Conservation (phyloP, 371 early-diverging fungal genomes). For the Mortierella sp. region DNA sequence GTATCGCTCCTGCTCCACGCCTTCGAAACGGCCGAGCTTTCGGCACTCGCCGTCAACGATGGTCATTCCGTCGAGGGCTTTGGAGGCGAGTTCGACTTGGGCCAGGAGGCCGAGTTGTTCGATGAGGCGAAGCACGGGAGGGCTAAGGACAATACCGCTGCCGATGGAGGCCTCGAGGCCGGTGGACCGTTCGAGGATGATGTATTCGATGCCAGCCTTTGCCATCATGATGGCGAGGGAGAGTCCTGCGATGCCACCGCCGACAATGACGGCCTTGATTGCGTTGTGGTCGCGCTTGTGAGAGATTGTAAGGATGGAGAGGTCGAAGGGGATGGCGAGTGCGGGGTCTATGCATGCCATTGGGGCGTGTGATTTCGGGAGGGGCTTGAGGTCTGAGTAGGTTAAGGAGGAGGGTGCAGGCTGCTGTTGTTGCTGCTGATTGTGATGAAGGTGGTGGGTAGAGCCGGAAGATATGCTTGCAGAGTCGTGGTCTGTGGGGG, state of each 20-base stretch:
- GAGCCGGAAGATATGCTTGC: slow-evolving; percentile 27
- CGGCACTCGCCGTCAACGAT: slow-evolving; percentile 29
- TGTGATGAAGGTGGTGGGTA: neutral
- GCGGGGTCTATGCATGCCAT: slow-evolving; percentile 30
- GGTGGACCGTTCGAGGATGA: slow-evolving; percentile 38
- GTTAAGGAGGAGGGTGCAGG: neutral
- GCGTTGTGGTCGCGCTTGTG: slow-evolving; percentile 32
- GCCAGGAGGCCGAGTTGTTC: slow-evolving; percentile 25
- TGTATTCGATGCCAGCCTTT: slow-evolving; percentile 43
- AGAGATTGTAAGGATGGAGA: slow-evolving; percentile 54
- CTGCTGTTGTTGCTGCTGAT: neutral
- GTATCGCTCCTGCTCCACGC: slow-evolving; percentile 24
- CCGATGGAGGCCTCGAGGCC: slow-evolving; percentile 27
- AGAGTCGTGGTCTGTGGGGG: slow-evolving; percentile 9
- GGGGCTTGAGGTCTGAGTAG: slow-evolving; percentile 33
- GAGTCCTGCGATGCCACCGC: slow-evolving; percentile 42
- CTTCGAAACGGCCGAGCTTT: slow-evolving; percentile 26
- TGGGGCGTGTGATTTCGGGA: slow-evolving; percentile 38
- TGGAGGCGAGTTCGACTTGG: neutral
- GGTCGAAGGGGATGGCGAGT: slow-evolving; percentile 46
- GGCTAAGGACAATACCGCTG: slow-evolving; percentile 18
- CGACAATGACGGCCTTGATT: slow-evolving; percentile 50
- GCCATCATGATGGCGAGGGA: slow-evolving; percentile 50
- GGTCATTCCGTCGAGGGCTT: slow-evolving; percentile 16
- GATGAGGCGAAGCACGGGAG: slow-evolving; percentile 42